A percentile compares a stretch with the other conserved stretches of the same genome.
phyloP scores from a whole-genome alignment of 192 early-diverging fungal genomes.

The Phlyctochytrium arcticum region DNA sequence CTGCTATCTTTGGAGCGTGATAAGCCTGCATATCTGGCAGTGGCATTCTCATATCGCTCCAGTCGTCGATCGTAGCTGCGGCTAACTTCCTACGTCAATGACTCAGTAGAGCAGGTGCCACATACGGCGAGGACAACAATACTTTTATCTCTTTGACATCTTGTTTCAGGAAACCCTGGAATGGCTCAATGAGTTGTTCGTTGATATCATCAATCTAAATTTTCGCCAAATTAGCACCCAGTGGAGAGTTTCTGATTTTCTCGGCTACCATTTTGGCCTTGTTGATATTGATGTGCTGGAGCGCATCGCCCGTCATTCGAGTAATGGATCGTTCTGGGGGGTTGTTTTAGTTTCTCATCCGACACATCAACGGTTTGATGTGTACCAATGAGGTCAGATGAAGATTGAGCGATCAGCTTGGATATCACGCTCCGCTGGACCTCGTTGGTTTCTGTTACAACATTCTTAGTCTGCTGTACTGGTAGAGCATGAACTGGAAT shows the following conservation, averaged over 20 bases:
- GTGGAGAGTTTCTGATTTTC: too few relatives aligned
- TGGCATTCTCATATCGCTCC: slow-evolving; percentile 60
- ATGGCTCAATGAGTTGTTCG: slow-evolving; percentile 55
- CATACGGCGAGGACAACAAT: slow-evolving; percentile 8
- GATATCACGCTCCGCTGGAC: background rate
- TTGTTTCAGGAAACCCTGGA: slow-evolving; percentile 52
- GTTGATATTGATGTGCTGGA: slow-evolving; percentile 23
- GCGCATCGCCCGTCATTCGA: slow-evolving; percentile 8
- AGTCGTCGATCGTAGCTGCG: slow-evolving; percentile 45
- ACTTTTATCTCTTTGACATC: slow-evolving; percentile 67
- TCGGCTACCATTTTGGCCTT: slow-evolving; percentile 34
- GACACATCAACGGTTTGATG: background rate
- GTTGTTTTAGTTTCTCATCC: background rate
- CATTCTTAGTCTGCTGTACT: too few relatives aligned
- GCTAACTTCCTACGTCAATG: slow-evolving; percentile 34
- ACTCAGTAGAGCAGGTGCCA: background rate
- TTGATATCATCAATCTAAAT: slow-evolving; percentile 44
- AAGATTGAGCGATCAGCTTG: background rate
- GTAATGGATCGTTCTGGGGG: background rate
- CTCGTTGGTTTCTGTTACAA: background rate
- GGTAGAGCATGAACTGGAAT: too few relatives aligned
- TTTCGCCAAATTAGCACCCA: too few relatives aligned
- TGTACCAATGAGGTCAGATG: background rate
- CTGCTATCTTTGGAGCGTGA: slow-evolving; percentile 64
- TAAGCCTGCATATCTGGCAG: slow-evolving; percentile 52